Conservation (phyloP, 441 rosid species). For the Geranium incanum region DNA sequence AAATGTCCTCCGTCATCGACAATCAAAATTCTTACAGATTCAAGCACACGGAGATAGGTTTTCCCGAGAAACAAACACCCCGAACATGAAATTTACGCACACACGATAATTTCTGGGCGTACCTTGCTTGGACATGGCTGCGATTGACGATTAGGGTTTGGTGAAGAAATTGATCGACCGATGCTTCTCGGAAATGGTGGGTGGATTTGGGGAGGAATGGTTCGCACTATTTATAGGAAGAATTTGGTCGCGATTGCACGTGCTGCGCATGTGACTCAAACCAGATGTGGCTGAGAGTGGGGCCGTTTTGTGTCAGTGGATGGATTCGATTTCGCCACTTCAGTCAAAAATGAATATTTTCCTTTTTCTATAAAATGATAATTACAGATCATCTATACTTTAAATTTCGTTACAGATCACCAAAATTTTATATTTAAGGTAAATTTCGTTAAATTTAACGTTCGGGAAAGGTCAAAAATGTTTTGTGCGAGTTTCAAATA, state of each 20-base stretch:
- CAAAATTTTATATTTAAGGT: no score
- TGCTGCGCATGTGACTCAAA: neutral
- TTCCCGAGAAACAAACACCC: neutral
- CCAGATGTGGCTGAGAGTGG: no score
- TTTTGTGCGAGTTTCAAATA: no score
- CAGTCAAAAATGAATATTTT: no score
- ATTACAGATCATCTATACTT: no score
- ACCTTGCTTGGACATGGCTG: constrained; percentile 83
- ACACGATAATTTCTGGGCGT: neutral
- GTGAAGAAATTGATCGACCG: neutral
- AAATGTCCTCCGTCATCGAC: neutral
- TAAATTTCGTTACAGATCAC: no score
- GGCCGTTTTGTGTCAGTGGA: no score
- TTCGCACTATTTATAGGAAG: neutral
- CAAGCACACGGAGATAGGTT: neutral
- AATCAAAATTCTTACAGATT: neutral
- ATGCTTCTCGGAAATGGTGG: no score
- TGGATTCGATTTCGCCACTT: no score
- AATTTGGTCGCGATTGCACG: neutral
- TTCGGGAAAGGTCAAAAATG: no score
- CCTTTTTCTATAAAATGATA: no score
- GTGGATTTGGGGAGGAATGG: neutral
- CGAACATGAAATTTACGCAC: neutral
- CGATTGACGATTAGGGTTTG: constrained; percentile 28
- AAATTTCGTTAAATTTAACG: no score